Evolutionary conservation across 2,329 filamentous ascomycete genomes (phyloP).

Genomic region (Dactylellina parvicollis): DNA sequence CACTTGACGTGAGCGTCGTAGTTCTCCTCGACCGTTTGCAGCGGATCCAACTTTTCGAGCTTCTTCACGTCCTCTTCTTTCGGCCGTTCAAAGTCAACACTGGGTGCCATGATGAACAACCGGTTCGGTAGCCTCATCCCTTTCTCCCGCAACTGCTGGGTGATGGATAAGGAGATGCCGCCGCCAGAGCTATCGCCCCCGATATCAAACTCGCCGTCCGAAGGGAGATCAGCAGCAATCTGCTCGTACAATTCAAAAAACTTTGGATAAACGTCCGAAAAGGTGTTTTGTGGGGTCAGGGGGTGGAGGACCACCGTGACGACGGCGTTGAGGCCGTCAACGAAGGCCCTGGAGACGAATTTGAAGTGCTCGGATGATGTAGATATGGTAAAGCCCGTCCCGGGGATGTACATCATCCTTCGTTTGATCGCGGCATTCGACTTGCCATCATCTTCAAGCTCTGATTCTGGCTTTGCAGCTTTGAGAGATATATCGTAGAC

Average conservation of each 20-base stretch:
- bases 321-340: not conserved
- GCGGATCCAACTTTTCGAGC: constrained; percentile 19
- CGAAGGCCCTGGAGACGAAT: constrained; percentile 26
- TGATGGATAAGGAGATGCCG: constrained; percentile 25
- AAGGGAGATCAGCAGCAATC: not conserved
- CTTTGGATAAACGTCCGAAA: constrained; percentile 24
- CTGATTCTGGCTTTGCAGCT: not conserved
- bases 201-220: constrained; percentile 22
- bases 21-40: constrained; percentile 25
- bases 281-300: constrained; percentile 24
- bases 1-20: constrained; percentile 17
- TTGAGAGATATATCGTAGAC: constrained; percentile 36
- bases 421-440: not conserved
- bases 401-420: constrained; percentile 36
- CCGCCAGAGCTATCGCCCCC: constrained; percentile 41
- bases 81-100: constrained; percentile 34
- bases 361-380: constrained; percentile 36
- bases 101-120: constrained; percentile 39
- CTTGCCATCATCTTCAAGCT: not conserved
- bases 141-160: constrained; percentile 16
- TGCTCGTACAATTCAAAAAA: constrained; percentile 41
- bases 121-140: constrained; percentile 11
- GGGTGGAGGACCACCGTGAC: constrained; percentile 39
- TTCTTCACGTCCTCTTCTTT: constrained; percentile 27
- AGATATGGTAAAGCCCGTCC: constrained; percentile 26